phyloP scores from a whole-genome alignment of 495 filamentous ascomycete species.

The Immersiella caudata region DNA sequence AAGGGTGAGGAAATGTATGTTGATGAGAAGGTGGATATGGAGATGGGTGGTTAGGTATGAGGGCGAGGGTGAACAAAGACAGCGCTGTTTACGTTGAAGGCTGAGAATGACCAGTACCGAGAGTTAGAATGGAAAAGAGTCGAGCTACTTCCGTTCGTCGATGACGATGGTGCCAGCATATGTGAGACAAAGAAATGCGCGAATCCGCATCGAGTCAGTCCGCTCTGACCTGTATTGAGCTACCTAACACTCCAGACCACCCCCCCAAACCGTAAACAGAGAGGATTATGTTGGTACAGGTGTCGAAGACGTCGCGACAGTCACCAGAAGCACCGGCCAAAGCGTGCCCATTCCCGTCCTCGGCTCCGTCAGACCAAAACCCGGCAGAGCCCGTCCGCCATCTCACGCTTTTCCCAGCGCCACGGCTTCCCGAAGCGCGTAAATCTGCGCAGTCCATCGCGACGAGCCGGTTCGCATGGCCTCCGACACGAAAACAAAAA shows the following conservation, averaged over 20 bases:
- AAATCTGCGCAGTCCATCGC: neutral
- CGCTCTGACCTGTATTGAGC: conserved; percentile 7
- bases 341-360: neutral
- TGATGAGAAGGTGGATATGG: neutral
- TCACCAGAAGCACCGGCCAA: neutral
- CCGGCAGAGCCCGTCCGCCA: neutral
- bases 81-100: no score
- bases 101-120: neutral
- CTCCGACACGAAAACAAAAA: conserved; percentile 19
- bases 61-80: no score
- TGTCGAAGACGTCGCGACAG: conserved; percentile 15
- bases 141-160: neutral
- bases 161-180: neutral
- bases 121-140: neutral
- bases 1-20: neutral
- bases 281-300: conserved; percentile 19
- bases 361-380: conserved; percentile 3
- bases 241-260: conserved; percentile 10
- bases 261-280: conserved; percentile 1
- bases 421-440: conserved; percentile 5
- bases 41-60: conserved; percentile 2
- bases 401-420: neutral
- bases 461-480: neutral
- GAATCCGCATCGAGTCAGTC: neutral
- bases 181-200: neutral